Conservation (phyloP, 1,139 yeast genomes). For the Protomyces inouyei region DNA sequence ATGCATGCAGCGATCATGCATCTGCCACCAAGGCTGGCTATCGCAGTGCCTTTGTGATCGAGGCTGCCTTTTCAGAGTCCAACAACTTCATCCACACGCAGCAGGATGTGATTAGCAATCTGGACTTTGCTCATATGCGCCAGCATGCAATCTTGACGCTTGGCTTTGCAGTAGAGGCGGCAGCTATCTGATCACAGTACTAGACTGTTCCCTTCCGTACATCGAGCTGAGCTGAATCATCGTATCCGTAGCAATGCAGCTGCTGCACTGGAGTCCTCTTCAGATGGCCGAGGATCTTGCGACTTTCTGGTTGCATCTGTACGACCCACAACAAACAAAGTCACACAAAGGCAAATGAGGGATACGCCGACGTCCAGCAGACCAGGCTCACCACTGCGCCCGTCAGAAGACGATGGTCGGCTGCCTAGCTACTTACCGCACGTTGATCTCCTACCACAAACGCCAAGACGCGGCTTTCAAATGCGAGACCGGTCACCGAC, state of each 20-base stretch:
- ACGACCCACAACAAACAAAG: not conserved
- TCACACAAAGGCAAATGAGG: not conserved
- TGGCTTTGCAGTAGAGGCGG: constrained; percentile 59
- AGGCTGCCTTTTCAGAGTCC: constrained; percentile 59
- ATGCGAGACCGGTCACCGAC: not conserved
- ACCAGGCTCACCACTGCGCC: not conserved
- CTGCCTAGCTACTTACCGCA: not conserved
- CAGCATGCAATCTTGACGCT: constrained; percentile 74
- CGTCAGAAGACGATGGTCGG: not conserved
- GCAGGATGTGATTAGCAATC: constrained; percentile 73
- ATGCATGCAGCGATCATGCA: constrained; percentile 91
- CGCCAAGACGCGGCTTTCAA: not conserved
- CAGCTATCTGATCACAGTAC: not conserved
- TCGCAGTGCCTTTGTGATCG: constrained; percentile 79
- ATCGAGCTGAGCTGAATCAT: no score
- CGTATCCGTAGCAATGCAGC: no score
- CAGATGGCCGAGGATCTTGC: not conserved
- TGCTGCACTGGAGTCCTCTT: not conserved
- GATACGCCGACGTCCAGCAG: not conserved
- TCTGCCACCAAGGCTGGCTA: constrained; percentile 77
- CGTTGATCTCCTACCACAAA: not conserved
- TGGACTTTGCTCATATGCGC: constrained; percentile 68
- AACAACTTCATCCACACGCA: constrained; percentile 71
- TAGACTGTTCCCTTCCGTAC: no score
- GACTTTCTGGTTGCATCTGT: no score